These are phyloP conservation scores for Stachybotrys chlorohalonatus DNA, from an alignment of 2,329 filamentous ascomycete genomes.

Conservation along the genomic window DNA sequence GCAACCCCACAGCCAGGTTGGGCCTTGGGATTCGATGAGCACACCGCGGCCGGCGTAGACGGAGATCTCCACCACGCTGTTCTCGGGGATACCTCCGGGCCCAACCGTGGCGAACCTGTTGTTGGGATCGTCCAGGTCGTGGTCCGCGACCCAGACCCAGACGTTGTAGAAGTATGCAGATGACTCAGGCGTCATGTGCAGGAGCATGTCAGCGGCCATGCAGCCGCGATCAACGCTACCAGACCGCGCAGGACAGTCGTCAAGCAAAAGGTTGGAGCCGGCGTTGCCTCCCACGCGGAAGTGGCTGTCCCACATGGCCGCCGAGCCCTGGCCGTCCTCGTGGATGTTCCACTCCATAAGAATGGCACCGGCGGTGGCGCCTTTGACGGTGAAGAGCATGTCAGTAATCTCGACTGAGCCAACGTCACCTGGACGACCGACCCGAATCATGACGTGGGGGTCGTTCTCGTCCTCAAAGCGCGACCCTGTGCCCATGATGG, in stretches of 20 bases:
- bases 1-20: constrained; percentile 28
- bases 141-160: constrained; percentile 63
- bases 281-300: constrained; percentile 64
- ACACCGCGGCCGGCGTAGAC: constrained; percentile 24
- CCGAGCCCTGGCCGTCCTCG: constrained; percentile 57
- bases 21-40: constrained; percentile 19
- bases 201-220: constrained; percentile 45
- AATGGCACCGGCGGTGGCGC: constrained; percentile 59
- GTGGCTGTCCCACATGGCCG: constrained; percentile 31
- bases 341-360: constrained; percentile 32
- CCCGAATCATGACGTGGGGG: constrained; percentile 56
- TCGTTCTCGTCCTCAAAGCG: constrained; percentile 52
- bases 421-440: constrained; percentile 51
- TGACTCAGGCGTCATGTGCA: constrained; percentile 33
- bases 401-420: constrained; percentile 63
- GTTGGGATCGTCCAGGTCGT: constrained; percentile 19
- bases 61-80: constrained; percentile 13
- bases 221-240: constrained; percentile 44
- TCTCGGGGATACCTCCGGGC: constrained; percentile 22
- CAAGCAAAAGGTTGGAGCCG: constrained; percentile 56
- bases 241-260: constrained; percentile 43
- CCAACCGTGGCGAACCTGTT: constrained; percentile 32
- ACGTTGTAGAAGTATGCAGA: constrained; percentile 42
- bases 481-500: constrained; percentile 47
- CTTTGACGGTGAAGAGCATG: constrained; percentile 56